phyloP scores from a whole-genome alignment of 1,284 basidiomycete genomes.

The Cutaneotrichosporon mucoides region DNA sequence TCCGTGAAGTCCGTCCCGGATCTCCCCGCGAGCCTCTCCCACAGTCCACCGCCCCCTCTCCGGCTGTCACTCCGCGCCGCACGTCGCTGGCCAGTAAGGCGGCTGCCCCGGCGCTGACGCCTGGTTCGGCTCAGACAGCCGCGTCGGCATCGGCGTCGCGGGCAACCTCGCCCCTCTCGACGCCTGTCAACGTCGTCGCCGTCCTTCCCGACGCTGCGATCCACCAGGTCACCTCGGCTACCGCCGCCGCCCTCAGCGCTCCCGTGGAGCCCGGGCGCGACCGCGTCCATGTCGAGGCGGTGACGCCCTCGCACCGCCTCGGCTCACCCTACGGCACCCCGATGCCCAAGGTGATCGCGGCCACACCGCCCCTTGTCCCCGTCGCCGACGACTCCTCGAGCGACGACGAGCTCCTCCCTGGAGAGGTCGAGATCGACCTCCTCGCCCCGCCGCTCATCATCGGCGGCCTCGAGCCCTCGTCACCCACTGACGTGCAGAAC shows the following conservation, averaged over 20 bases:
- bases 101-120: neutral
- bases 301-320: neutral
- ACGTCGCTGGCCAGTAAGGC: neutral
- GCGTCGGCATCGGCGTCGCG: too few relatives aligned
- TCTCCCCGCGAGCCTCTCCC: neutral
- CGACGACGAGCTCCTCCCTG: neutral
- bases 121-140: neutral
- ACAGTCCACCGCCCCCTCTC: neutral
- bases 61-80: neutral
- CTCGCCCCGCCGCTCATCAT: neutral
- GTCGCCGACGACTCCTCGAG: neutral
- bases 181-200: neutral
- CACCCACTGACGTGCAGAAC: neutral
- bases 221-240: neutral
- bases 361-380: neutral
- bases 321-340: neutral
- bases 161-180: too few relatives aligned
- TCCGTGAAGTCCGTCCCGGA: slow-evolving; percentile 1
- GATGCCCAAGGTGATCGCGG: neutral
- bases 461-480: neutral
- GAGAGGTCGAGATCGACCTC: neutral
- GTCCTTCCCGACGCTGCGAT: neutral
- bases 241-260: neutral
- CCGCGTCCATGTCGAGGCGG: neutral
- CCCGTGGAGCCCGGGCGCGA: neutral